Evolutionary conservation across 2,329 filamentous ascomycete genomes (phyloP).

Genomic region (Phyllosticta citribraziliensis): DNA sequence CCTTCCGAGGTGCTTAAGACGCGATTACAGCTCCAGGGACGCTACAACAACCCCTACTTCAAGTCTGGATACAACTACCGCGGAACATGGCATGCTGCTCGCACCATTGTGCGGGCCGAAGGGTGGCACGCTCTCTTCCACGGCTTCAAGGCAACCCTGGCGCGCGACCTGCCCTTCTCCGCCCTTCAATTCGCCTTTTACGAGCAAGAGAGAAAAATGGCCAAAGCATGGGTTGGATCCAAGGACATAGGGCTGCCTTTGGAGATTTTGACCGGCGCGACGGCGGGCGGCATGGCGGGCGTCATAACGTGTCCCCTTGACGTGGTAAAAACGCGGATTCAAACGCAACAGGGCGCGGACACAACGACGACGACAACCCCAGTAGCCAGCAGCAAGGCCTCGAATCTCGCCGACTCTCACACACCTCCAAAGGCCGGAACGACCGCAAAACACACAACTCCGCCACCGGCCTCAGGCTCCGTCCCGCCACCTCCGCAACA

Average conservation of each 20-base stretch:
- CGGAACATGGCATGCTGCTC: conserved; percentile 70
- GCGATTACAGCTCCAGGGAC: conserved; percentile 87
- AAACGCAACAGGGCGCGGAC: conserved; percentile 72
- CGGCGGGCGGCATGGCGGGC: conserved; percentile 84
- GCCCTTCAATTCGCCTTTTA: conserved; percentile 97
- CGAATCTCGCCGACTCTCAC: background rate
- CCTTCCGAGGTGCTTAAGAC: conserved; percentile 97
- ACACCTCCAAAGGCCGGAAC: background rate
- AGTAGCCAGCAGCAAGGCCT: background rate
- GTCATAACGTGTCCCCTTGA: conserved; percentile 93
- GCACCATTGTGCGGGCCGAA: conserved; percentile 75
- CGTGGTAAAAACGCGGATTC: conserved; percentile 92
- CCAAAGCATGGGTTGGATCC: conserved; percentile 66
- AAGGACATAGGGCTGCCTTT: conserved; percentile 76
- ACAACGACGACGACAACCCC: background rate
- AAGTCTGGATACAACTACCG: conserved; percentile 93
- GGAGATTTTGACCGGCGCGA: conserved; percentile 81
- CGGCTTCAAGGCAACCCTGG: conserved; percentile 94
- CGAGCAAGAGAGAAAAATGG: conserved; percentile 81
- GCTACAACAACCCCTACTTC: conserved; percentile 91
- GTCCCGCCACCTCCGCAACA: conserved; percentile 38
- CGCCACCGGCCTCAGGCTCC: conserved; percentile 17
- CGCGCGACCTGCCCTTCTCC: conserved; percentile 89
- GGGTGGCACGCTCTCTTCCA: conserved; percentile 82
- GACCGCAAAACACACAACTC: conserved; percentile 22